Evolutionary conservation across 2,329 filamentous ascomycete genomes (phyloP).

Genomic region (Colletotrichum falcatum): DNA sequence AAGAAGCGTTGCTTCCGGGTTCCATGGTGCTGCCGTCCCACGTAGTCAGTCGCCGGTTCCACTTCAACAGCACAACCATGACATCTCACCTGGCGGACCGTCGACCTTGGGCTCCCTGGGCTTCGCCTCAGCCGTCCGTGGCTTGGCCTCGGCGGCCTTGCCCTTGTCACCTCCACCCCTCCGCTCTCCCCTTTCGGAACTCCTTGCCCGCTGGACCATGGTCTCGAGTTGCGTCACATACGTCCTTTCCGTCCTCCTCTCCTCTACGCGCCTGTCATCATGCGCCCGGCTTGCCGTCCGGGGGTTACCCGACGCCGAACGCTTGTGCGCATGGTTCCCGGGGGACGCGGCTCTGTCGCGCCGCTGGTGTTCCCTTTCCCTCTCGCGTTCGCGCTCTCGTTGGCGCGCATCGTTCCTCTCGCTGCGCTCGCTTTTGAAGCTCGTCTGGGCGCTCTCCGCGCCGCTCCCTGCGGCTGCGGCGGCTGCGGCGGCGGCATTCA

Average conservation of each 20-base stretch:
- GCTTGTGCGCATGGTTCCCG: slow-evolving; percentile 62
- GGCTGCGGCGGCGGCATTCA: slow-evolving; percentile 45
- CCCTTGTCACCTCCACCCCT: slow-evolving; percentile 54
- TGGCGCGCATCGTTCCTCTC: slow-evolving; percentile 35
- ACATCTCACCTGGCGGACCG: slow-evolving; percentile 57
- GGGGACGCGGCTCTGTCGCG: slow-evolving; percentile 53
- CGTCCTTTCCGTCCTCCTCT: slow-evolving; percentile 67
- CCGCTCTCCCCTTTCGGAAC: slow-evolving; percentile 67
- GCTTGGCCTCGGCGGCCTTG: slow-evolving; percentile 51
- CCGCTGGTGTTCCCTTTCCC: slow-evolving; percentile 42
- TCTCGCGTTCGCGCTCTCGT: slow-evolving; percentile 27
- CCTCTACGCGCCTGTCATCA: slow-evolving; percentile 59
- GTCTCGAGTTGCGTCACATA: slow-evolving; percentile 73
- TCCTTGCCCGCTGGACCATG: slow-evolving; percentile 68
- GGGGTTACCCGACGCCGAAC: slow-evolving; percentile 68
- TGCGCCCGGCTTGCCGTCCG: slow-evolving; percentile 61
- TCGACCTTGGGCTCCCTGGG: slow-evolving; percentile 61
- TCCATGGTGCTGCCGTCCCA: slow-evolving; percentile 70
- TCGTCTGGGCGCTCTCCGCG: slow-evolving; percentile 43
- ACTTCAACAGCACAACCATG: slow-evolving; percentile 44
- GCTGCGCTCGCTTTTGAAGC: slow-evolving; percentile 49
- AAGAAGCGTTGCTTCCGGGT: slow-evolving; percentile 81
- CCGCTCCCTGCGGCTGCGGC: slow-evolving; percentile 15
- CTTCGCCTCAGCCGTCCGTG: slow-evolving; percentile 59
- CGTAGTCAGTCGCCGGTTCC: slow-evolving; percentile 9